phyloP scores from a whole-genome alignment of 73 alveolate species.

The Tetrahymena elliotti region DNA sequence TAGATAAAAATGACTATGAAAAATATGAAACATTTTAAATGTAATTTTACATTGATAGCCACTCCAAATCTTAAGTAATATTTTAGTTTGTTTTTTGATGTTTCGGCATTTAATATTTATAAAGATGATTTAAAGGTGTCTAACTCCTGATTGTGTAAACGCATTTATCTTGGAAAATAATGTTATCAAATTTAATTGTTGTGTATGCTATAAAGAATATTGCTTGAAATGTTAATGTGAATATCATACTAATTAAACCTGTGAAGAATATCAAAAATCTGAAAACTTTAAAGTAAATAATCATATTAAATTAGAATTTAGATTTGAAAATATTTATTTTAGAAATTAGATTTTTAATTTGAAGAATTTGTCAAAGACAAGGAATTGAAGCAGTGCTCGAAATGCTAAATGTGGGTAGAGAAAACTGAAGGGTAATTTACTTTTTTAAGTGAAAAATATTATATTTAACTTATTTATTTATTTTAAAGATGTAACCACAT shows the following conservation, averaged over 20 bases:
- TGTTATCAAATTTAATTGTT: not conserved
- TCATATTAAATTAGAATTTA: no score
- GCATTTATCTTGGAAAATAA: not conserved
- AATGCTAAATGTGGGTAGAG: not conserved
- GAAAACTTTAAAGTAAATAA: not conserved
- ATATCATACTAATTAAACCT: not conserved
- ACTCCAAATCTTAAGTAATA: not conserved
- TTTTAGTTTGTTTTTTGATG: no score
- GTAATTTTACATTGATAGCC: not conserved
- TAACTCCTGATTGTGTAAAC: not conserved
- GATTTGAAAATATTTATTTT: no score
- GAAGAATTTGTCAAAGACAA: not conserved
- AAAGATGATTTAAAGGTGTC: not conserved
- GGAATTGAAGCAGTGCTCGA: not conserved
- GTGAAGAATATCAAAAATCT: not conserved
- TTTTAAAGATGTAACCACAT: not conserved
- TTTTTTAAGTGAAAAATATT: no score
- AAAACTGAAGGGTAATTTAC: not conserved
- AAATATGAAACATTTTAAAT: not conserved
- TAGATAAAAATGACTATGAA: not conserved
- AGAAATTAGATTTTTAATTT: not conserved
- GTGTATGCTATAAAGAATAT: not conserved
- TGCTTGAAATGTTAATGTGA: not conserved
- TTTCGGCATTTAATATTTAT: no score
- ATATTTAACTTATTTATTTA: no score